Conservation (phyloP, 2,329 filamentous ascomycete genomes). For the Pyrenophora graminea region DNA sequence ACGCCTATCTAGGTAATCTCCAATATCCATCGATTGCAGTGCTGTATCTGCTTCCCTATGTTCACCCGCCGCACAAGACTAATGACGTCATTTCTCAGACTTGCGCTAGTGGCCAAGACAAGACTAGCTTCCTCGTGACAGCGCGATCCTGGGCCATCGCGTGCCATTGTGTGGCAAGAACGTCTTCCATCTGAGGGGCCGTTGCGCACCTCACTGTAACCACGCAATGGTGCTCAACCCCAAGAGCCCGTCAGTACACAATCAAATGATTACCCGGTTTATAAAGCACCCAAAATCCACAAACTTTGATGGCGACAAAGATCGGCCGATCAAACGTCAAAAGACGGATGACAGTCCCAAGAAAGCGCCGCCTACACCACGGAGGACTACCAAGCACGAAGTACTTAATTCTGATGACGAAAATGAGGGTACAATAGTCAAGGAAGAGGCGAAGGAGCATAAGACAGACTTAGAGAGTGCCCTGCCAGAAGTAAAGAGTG, state of each 20-base stretch:
- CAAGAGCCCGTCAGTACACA: conserved; percentile 51
- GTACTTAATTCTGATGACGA: conserved; percentile 49
- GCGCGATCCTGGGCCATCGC: conserved; percentile 17
- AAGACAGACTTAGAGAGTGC: conserved; percentile 73
- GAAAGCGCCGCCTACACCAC: conserved; percentile 27
- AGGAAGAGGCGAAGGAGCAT: conserved; percentile 33
- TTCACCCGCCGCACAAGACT: no score
- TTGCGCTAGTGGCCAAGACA: neutral
- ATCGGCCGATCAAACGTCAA: conserved; percentile 51
- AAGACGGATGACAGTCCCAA: conserved; percentile 31
- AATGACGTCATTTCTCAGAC: neutral
- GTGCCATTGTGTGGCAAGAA: conserved; percentile 10
- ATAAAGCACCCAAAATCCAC: conserved; percentile 52
- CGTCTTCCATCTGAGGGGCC: conserved; percentile 4
- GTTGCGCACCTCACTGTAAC: conserved; percentile 5
- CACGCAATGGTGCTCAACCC: conserved; percentile 44
- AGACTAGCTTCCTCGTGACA: conserved; percentile 20
- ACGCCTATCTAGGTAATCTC: neutral
- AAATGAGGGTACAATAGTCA: conserved; percentile 41
- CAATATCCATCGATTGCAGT: neutral
- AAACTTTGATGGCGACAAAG: conserved; percentile 47
- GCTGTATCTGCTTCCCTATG: neutral
- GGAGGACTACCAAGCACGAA: conserved; percentile 33
- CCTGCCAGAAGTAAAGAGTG: conserved; percentile 66
- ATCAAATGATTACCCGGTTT: conserved; percentile 53